Base-by-base conservation (phyloP, 495 filamentous ascomycete genomes). In the Podospora fimiseda region DNA sequence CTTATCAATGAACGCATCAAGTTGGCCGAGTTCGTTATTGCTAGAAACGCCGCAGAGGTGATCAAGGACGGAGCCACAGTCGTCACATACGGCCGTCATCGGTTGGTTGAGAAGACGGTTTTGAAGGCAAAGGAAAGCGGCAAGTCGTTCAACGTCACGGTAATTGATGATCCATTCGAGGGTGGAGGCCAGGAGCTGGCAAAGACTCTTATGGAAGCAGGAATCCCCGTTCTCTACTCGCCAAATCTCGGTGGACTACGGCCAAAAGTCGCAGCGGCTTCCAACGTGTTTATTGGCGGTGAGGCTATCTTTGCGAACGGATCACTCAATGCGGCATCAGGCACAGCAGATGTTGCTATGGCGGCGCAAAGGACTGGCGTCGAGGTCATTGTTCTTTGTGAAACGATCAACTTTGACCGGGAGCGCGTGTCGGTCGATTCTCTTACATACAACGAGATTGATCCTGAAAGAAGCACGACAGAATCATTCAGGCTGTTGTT, bases 281-380 rank as follows among this genome's bases (percentile, higher is more conserved):
- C 83, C 4, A 89, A 87, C 68, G 86, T 94, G 16, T 78, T 96
- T 51, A 76, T 97, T 3, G 90, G 92, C 14, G 90, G 89, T 1
- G 89, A 95, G 64, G 86, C 86, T 19, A 89, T 96, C 77, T 88
- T 94, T 73, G 86, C 84, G 39, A 95, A 95, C 65, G 92, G 93
- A 3, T 79, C 88, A 1, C 74, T 98, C 47, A 93, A 90, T 67
- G 91, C 85, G 3, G 80, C 92, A 21, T 81, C 90, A 30, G 93
- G 93, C 48, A 96, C 91, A 8, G 90, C 89, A 0, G 76, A 90
- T 36, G 79, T 96, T 3, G 91, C 93, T n/a, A 87, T 93, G 78
- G 84, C 82, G 21, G 93, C 91, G 19, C 83, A 85, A 53, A 82
- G 85, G 43, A 69, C 74, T 14, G 80, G 80, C 43, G 80, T 89